Evolutionary conservation across 805 yeast genomes (phyloP).

Genomic region (Teunomyces pallodes): DNA sequence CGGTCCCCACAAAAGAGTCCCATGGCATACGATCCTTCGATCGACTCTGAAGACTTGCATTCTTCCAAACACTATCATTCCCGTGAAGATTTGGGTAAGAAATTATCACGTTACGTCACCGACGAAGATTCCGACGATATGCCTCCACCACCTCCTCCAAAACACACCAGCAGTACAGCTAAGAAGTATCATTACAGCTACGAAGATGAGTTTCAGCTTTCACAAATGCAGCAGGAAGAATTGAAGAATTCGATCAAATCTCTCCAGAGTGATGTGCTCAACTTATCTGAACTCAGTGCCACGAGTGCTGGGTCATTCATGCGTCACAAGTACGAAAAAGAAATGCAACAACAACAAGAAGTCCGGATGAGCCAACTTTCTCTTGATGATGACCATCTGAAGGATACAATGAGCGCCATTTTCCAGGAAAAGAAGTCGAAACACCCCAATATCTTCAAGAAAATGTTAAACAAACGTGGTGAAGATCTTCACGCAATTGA

Average conservation of each 20-base stretch:
- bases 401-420: conserved; percentile 36
- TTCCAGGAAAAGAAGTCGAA: conserved; percentile 40
- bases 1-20: neutral
- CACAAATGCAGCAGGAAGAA: conserved; percentile 35
- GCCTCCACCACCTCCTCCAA: conserved; percentile 39
- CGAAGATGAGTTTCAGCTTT: conserved; percentile 26
- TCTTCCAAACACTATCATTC: conserved; percentile 33
- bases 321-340: conserved; percentile 61
- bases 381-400: conserved; percentile 18
- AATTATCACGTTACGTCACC: conserved; percentile 21
- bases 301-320: conserved; percentile 85
- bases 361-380: conserved; percentile 20
- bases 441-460: conserved; percentile 47
- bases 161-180: conserved; percentile 16
- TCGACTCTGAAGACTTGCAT: conserved; percentile 34
- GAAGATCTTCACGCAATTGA: conserved; percentile 29
- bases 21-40: conserved; percentile 13
- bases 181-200: conserved; percentile 27
- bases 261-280: conserved; percentile 45
- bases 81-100: conserved; percentile 34
- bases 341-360: conserved; percentile 20
- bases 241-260: conserved; percentile 40
- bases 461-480: conserved; percentile 36
- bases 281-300: conserved; percentile 73
- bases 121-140: conserved; percentile 8